Percentiles rank a stretch among this genome's conserved stretches.
These are phyloP conservation scores for Phalaenopsis hybrid DNA, from an alignment of 116 monocot species.

Conservation along the genomic window DNA sequence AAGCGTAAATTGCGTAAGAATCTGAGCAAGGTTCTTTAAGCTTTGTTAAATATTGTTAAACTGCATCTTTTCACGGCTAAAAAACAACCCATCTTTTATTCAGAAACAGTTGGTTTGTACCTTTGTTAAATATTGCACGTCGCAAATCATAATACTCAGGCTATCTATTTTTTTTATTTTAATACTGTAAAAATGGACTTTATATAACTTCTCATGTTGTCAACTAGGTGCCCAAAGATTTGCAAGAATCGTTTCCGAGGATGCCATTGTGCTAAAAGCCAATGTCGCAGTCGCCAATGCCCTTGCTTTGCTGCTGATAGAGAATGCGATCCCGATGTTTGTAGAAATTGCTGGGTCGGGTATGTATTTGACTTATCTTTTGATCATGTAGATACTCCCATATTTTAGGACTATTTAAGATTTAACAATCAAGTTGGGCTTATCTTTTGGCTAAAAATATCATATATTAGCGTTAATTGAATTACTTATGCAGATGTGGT, in stretches of 20 bases:
- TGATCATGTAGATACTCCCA: background rate
- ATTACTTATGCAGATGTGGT: constrained; percentile 57
- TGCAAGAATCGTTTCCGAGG: constrained; percentile 96
- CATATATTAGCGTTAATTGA: background rate
- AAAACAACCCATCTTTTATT: background rate
- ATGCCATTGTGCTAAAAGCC: constrained; percentile 98
- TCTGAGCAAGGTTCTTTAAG: background rate
- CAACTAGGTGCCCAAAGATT: constrained; percentile 75
- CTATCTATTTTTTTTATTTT: background rate
- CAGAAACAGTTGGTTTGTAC: background rate
- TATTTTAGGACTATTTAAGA: background rate
- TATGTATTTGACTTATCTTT: constrained; percentile 26
- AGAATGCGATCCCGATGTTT: constrained; percentile 98
- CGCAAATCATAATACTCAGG: background rate
- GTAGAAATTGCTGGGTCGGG: constrained; percentile 99
- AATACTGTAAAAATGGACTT: background rate
- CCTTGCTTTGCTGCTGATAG: constrained; percentile 99
- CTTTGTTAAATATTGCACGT: background rate
- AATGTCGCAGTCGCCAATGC: constrained; percentile 96
- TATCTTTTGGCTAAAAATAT: background rate
- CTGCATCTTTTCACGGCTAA: background rate
- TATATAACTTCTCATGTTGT: background rate
- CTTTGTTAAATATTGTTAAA: too few relatives aligned
- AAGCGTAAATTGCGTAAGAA: background rate
- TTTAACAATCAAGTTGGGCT: background rate